Base-by-base conservation (phyloP, 2,329 filamentous ascomycete genomes). In the Penicillium sp. region DNA sequence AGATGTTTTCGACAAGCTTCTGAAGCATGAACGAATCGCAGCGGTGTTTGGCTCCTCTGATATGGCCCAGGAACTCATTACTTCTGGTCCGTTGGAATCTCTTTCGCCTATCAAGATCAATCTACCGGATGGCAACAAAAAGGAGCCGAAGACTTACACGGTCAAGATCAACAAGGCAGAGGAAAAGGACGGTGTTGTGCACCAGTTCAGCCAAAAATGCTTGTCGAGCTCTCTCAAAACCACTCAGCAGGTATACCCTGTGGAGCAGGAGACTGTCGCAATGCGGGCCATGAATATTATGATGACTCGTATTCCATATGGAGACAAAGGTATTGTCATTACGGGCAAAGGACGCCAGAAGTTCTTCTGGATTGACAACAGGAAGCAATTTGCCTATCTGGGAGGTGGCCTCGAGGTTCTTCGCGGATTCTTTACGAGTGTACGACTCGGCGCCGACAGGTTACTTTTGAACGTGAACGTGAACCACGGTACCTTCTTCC, bases 341-440 rank as follows among this genome's bases (percentile, higher is more conserved):
- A 52, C 58, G 8, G 62, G 62, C 5, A 61, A 55, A n/a, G 57
- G 60, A 14, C 51, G 57, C 23, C 59, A 60, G 37, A 65, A 66
- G 39, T 61, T 60, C 37, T 66, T 64, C 50, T 56, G 60, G 48
- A 57, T 61, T 27, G 62, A 60, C 29, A 3, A 13, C 10, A 46
- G 55, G 16, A 58, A 59, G 14, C 49, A 62, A 31, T 50, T 13
- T 0, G 8, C 19, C 4, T 26, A 58, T 8, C 61, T 66, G 1
- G n/a, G 5, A 8, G 58, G 50, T 19, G 60, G 61, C 2, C 45
- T 64, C 4, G 61, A 65, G 35, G 62, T 60, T 16, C 33, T 58
- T 33, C 65, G 65, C 19, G 65, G 64, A 3, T 61, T 55, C 54
- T 65, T 55, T 23, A 59, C 62, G 6, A 67, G 65, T 57, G 59